These are phyloP conservation scores for Parathielavia hyrcaniae DNA, from an alignment of 495 filamentous ascomycete species.

Conservation along the genomic window DNA sequence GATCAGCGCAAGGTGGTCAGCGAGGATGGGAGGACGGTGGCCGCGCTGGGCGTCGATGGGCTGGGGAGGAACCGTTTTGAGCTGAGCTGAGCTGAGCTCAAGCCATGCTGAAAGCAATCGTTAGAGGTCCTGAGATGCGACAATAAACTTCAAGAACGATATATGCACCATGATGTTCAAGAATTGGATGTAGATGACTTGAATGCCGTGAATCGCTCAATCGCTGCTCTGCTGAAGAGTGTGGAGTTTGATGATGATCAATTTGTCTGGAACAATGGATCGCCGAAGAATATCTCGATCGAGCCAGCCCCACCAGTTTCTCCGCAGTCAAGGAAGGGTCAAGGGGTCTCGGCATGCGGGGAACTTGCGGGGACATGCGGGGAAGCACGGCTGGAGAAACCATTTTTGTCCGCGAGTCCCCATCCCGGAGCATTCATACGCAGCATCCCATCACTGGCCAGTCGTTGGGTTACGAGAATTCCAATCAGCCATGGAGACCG, in stretches of 20 bases:
- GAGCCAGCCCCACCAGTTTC: too few species aligned
- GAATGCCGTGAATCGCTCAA: too few species aligned
- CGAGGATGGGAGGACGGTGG: neutral
- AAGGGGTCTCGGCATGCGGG: neutral
- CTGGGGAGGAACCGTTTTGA: constrained; percentile 1
- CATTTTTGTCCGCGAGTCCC: neutral
- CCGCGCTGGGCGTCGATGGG: neutral
- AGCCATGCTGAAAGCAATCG: neutral
- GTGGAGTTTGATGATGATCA: too few species aligned
- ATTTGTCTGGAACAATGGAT: too few species aligned
- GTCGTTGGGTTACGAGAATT: neutral
- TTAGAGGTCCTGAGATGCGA: neutral
- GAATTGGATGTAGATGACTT: too few species aligned
- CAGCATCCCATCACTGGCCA: neutral
- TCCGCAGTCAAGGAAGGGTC: neutral
- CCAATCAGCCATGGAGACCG: neutral
- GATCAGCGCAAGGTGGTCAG: constrained; percentile 2
- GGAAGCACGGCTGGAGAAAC: neutral
- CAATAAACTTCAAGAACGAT: neutral
- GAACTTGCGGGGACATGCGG: neutral
- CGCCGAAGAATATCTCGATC: too few species aligned
- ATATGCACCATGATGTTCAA: neutral
- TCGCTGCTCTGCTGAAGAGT: too few species aligned
- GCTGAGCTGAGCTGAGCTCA: neutral
- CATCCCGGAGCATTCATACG: too few species aligned